Base-by-base conservation (phyloP, 1,284 basidiomycete species). In the Cutaneotrichosporon curvatum region DNA sequence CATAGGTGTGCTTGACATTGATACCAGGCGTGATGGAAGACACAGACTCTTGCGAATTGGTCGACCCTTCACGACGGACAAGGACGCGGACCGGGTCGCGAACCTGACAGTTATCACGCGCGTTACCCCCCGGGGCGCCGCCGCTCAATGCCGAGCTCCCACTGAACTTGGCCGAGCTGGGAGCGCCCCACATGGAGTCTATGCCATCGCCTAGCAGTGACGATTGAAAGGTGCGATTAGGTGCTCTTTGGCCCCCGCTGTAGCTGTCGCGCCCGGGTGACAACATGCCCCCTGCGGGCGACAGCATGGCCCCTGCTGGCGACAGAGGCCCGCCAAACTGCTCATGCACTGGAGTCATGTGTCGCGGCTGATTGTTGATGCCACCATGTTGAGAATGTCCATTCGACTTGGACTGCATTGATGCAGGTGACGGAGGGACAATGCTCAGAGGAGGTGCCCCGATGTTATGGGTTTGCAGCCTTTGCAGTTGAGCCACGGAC, bases 31-130 rank as follows among this genome's bases (percentile, higher is more conserved):
- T 67, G 32, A 67, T 60, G n/a, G 67, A 67, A 10, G 65, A 65
- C 2, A 71, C 65, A 9, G 68, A 70, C 48, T 72, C 70, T 55
- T 68, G 68, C 48, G 85, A 84, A 48, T 71, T 71, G 40, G 60
- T 57, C 15, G 70, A 65, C 21, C 89, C 90, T 61, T 98, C 92
- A n/a, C 94, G 80, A 41, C 94, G 81, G 14, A 97, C 94, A 7
- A 98, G 81, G 20, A 98, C 94, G 21, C 94, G 82, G 33, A 97
- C 90, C 19, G 91, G 90, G 68, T 98, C 94, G 47, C 86, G 82
- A 4, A 97, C 79, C 62, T 95, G 71, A n/a, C n/a, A n/a, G n/a
- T n/a, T n/a, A n/a, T n/a, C 43, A 18, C 28, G 38, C 0, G 25
- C 28, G 15, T 43, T 31, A 11, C 47, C 44, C 7, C 47, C 45